Percentiles rank a stretch among this genome's conserved stretches.
phyloP scores from a whole-genome alignment of 2,329 filamentous ascomycete species.

The Fusarium pseudonygamai region DNA sequence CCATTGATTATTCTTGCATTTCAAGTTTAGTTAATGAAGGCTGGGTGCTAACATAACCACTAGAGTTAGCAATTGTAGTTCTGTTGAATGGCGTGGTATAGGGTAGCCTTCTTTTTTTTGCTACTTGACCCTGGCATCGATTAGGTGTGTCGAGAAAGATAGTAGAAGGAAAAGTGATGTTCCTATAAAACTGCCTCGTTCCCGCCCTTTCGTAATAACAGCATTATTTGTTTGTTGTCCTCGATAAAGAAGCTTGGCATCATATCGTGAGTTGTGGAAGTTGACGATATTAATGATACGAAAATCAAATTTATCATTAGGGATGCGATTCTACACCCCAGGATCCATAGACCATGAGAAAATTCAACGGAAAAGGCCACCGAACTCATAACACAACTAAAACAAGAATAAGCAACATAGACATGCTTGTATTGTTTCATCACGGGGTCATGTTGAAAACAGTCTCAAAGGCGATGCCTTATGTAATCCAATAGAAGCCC shows the following conservation, averaged over 20 bases:
- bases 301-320: not conserved
- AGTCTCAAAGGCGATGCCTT: slow-evolving; percentile 2
- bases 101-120: not conserved
- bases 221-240: too few species aligned
- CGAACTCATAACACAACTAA: not conserved
- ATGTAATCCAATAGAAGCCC: slow-evolving; percentile 29
- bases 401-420: not conserved
- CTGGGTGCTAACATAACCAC: not conserved
- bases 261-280: not conserved
- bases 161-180: not conserved
- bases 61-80: not conserved
- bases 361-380: not conserved
- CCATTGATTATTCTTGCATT: not conserved
- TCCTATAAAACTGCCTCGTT: not conserved
- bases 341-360: not conserved
- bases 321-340: not conserved
- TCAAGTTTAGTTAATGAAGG: not conserved
- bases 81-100: not conserved
- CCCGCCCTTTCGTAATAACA: too few species aligned
- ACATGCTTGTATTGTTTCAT: not conserved
- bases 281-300: not conserved
- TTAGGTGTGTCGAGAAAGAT: not conserved
- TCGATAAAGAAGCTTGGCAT: not conserved
- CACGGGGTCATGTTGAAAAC: slow-evolving; percentile 18
- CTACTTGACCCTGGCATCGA: not conserved